Conservation (phyloP, 108 stramenopile species). For the Aurantiochytrium sp. region DNA sequence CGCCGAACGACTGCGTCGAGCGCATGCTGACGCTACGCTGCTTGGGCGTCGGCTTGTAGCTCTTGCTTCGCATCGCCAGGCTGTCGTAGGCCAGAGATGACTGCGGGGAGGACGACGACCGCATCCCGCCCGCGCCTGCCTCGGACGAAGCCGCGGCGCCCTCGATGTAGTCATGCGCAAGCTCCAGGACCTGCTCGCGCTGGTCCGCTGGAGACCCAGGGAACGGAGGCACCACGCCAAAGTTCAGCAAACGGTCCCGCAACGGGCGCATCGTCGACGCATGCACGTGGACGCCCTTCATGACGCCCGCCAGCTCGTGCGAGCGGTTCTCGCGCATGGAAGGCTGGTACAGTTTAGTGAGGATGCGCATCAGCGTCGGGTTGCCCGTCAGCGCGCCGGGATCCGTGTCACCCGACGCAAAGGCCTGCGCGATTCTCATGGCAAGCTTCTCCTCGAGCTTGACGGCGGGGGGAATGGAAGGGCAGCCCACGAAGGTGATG, state of each 20-base stretch:
- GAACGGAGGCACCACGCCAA: neutral
- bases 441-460: neutral
- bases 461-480: neutral
- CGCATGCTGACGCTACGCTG: neutral
- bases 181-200: neutral
- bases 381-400: neutral
- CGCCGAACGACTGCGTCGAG: neutral
- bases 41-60: constrained; percentile 5
- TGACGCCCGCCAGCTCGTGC: neutral
- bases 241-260: neutral
- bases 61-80: neutral
- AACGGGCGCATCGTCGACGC: neutral
- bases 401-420: neutral
- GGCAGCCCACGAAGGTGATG: neutral
- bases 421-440: neutral
- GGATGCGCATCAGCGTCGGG: constrained; percentile 11
- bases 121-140: neutral
- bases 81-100: neutral
- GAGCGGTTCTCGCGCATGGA: neutral
- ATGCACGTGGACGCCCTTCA: neutral
- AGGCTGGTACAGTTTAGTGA: neutral
- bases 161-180: neutral
- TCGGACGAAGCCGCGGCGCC: neutral
- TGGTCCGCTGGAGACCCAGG: neutral
- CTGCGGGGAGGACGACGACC: too few species aligned